phyloP scores from a whole-genome alignment of 805 yeast genomes.

The Candida cerambycidarum region DNA sequence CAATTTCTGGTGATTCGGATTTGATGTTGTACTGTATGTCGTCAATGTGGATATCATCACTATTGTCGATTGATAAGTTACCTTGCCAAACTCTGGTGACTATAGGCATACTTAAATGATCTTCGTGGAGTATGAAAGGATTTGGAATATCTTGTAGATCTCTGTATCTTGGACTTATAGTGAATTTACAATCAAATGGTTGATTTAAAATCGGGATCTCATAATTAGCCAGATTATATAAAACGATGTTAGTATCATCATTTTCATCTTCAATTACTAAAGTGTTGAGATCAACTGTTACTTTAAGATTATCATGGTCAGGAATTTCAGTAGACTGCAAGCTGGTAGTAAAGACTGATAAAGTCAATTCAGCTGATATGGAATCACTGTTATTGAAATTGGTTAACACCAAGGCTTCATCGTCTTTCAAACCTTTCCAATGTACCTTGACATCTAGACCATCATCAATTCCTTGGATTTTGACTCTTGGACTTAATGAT shows the following conservation, averaged over 20 bases:
- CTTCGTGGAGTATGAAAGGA: constrained; percentile 29
- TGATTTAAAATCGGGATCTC: constrained; percentile 23
- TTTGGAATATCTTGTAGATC: constrained; percentile 33
- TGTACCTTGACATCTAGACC: no score
- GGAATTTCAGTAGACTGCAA: background rate
- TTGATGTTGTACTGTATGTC: constrained; percentile 17
- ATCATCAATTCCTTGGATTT: constrained; percentile 9
- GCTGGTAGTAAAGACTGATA: constrained; percentile 24
- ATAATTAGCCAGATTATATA: constrained; percentile 24
- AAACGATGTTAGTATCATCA: constrained; percentile 18
- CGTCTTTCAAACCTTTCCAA: constrained; percentile 29
- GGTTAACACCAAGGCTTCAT: constrained; percentile 31
- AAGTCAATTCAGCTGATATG: constrained; percentile 15
- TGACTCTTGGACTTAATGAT: constrained; percentile 21
- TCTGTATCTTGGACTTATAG: constrained; percentile 28
- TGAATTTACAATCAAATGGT: constrained; percentile 23
- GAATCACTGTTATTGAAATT: constrained; percentile 12
- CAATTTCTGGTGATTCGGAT: constrained; percentile 28
- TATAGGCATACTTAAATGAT: constrained; percentile 27
- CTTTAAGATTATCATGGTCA: constrained; percentile 4
- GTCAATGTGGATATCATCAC: constrained; percentile 8
- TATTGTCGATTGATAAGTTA: constrained; percentile 13
- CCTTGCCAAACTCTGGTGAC: constrained; percentile 33
- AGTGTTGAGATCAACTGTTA: constrained; percentile 24
- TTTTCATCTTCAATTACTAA: constrained; percentile 22